These are phyloP conservation scores for Papiliotrema terrestris DNA, from an alignment of 1,284 basidiomycete species.

Conservation along the genomic window DNA sequence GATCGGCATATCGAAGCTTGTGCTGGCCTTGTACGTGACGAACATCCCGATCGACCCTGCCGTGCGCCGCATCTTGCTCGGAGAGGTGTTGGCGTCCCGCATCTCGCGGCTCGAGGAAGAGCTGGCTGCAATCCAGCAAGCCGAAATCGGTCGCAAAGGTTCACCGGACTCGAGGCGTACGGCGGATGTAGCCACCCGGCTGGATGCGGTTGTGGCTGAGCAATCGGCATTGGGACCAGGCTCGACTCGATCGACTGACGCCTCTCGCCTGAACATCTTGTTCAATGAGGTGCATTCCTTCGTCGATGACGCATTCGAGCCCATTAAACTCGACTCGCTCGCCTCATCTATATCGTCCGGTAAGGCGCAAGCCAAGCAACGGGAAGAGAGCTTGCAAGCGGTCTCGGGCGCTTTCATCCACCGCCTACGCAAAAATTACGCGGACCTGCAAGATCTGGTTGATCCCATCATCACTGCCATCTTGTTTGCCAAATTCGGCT, in stretches of 20 bases:
- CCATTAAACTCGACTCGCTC: slow-evolving; percentile 35
- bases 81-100: slow-evolving; percentile 56
- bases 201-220: slow-evolving; percentile 36
- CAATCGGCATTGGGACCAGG: slow-evolving; percentile 33
- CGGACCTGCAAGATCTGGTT: slow-evolving; percentile 63
- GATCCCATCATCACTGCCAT: slow-evolving; percentile 63
- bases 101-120: slow-evolving; percentile 55
- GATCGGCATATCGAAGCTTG: slow-evolving; percentile 58
- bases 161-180: slow-evolving; percentile 56
- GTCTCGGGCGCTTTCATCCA: slow-evolving; percentile 51
- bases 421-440: slow-evolving; percentile 50
- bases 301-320: slow-evolving; percentile 41
- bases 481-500: slow-evolving; percentile 68
- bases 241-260: slow-evolving; percentile 51
- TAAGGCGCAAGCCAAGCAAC: slow-evolving; percentile 27
- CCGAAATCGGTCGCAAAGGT: slow-evolving; percentile 65
- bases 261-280: slow-evolving; percentile 65
- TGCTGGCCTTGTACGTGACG: slow-evolving; percentile 66
- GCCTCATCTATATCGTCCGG: slow-evolving; percentile 20
- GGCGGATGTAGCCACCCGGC: slow-evolving; percentile 42
- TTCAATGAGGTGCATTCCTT: slow-evolving; percentile 81
- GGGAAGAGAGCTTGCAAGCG: slow-evolving; percentile 49
- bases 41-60: slow-evolving; percentile 84
- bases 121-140: slow-evolving; percentile 57
- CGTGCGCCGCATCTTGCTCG: slow-evolving; percentile 60